Conservation (phyloP, 108 stramenopile species). For the Schizochytrium sp. region DNA sequence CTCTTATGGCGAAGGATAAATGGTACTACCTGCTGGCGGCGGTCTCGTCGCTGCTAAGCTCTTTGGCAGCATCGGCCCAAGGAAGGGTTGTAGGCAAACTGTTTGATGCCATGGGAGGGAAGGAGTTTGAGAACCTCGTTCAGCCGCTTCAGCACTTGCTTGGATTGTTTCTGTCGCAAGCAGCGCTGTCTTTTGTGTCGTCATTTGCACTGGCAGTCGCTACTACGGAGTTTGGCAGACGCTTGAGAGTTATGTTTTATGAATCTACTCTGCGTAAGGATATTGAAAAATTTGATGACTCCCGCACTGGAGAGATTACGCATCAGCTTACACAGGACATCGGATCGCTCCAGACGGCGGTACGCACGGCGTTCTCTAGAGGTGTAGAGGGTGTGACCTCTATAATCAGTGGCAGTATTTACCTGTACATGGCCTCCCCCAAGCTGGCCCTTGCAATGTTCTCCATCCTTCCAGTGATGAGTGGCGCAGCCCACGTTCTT, state of each 20-base stretch:
- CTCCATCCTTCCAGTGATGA: conserved; percentile 58
- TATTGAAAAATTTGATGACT: background rate
- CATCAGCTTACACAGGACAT: conserved; percentile 56
- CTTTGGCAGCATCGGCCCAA: conserved; percentile 36
- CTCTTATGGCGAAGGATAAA: conserved; percentile 58
- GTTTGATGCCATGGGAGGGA: conserved; percentile 41
- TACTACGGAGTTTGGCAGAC: conserved; percentile 37
- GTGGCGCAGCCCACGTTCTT: conserved; percentile 6
- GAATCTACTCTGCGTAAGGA: conserved; percentile 49
- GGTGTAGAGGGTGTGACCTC: conserved; percentile 53
- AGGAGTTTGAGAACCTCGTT: background rate
- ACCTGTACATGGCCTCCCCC: conserved; percentile 53
- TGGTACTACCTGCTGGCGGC: conserved; percentile 48
- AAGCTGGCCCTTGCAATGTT: conserved; percentile 51
- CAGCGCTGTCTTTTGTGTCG: conserved; percentile 54
- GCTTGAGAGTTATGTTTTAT: conserved; percentile 37
- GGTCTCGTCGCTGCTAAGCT: conserved; percentile 1
- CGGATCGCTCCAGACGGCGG: conserved; percentile 40
- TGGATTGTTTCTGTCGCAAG: conserved; percentile 15
- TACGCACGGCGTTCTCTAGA: conserved; percentile 43
- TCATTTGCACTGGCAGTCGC: conserved; percentile 53
- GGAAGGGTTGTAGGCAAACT: conserved; percentile 42
- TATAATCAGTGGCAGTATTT: conserved; percentile 14
- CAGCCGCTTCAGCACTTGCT: conserved; percentile 28
- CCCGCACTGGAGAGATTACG: conserved; percentile 18